Evolutionary conservation across 768 basidiomycete genomes (phyloP).

Genomic region (Mycena rebaudengoi): DNA sequence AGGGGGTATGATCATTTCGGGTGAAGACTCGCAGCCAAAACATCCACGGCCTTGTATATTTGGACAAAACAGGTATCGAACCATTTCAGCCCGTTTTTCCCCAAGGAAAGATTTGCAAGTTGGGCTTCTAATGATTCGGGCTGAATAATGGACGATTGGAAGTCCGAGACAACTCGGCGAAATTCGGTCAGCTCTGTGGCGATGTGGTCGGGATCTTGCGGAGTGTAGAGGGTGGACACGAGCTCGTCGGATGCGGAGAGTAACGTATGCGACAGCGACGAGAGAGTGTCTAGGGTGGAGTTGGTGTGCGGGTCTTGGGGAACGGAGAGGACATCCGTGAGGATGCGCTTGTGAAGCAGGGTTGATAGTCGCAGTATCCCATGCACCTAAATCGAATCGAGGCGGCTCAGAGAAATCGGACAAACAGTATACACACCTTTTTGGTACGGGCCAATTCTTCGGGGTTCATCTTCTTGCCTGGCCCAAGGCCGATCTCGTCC

Average conservation of each 20-base stretch:
- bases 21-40: slow-evolving; percentile 37
- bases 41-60: slow-evolving; percentile 53
- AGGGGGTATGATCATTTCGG: slow-evolving; percentile 24
- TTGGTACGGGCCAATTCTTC: slow-evolving; percentile 65
- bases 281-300: slow-evolving; percentile 58
- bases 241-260: slow-evolving; percentile 71
- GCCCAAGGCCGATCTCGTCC: slow-evolving; percentile 68
- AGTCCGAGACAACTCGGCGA: slow-evolving; percentile 41
- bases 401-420: not conserved
- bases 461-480: slow-evolving; percentile 52
- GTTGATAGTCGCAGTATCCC: slow-evolving; percentile 65
- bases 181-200: slow-evolving; percentile 48
- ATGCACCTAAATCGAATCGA: slow-evolving; percentile 54
- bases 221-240: slow-evolving; percentile 69
- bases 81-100: slow-evolving; percentile 60
- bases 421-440: slow-evolving; percentile 53
- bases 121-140: slow-evolving; percentile 38
- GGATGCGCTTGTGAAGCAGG: slow-evolving; percentile 69
- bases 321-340: slow-evolving; percentile 56
- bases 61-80: slow-evolving; percentile 73
- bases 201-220: slow-evolving; percentile 61
- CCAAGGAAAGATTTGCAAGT: slow-evolving; percentile 38
- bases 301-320: slow-evolving; percentile 33
- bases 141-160: slow-evolving; percentile 41
- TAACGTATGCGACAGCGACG: slow-evolving; percentile 57